Conservation (phyloP, 768 basidiomycete species). For the Mycena galopus region DNA sequence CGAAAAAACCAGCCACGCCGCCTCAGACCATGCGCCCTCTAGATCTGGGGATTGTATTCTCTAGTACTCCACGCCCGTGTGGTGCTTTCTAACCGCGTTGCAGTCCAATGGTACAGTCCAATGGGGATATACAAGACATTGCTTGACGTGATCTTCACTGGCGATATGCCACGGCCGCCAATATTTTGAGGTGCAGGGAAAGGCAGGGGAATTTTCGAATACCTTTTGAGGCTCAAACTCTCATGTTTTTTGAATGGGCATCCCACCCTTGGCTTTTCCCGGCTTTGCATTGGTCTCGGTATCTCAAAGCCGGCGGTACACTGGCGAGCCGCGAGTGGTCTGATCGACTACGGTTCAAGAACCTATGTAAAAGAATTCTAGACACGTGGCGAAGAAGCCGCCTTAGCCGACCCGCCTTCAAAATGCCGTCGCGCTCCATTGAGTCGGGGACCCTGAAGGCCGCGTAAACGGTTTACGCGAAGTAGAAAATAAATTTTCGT, state of each 20-base stretch:
- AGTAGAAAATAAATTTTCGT: too few species aligned
- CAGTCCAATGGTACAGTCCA: slow-evolving; percentile 8
- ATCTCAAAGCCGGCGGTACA: slow-evolving; percentile 21
- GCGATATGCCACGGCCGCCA: not conserved
- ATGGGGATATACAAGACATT: slow-evolving; percentile 16
- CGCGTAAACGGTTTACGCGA: too few species aligned
- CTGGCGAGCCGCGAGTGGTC: not conserved
- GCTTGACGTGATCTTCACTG: slow-evolving; percentile 17
- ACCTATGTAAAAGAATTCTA: too few species aligned
- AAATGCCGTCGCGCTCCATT: too few species aligned
- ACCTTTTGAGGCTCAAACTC: not conserved
- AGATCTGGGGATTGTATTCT: not conserved
- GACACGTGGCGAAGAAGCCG: too few species aligned
- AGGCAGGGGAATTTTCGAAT: not conserved
- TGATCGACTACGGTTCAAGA: too few species aligned
- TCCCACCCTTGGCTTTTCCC: slow-evolving; percentile 17
- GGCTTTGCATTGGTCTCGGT: slow-evolving; percentile 8
- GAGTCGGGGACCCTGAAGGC: too few species aligned
- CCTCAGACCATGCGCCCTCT: not conserved
- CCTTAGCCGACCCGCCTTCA: too few species aligned
- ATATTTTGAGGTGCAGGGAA: not conserved
- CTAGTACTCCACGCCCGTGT: not conserved
- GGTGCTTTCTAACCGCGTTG: slow-evolving; percentile 14
- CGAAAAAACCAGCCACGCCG: not conserved
- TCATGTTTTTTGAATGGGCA: not conserved